Evolutionary conservation across 2,329 filamentous ascomycete genomes (phyloP), one percentile per base, ranked within the genome.

Genomic region (Claviceps humidiphila): DNA sequence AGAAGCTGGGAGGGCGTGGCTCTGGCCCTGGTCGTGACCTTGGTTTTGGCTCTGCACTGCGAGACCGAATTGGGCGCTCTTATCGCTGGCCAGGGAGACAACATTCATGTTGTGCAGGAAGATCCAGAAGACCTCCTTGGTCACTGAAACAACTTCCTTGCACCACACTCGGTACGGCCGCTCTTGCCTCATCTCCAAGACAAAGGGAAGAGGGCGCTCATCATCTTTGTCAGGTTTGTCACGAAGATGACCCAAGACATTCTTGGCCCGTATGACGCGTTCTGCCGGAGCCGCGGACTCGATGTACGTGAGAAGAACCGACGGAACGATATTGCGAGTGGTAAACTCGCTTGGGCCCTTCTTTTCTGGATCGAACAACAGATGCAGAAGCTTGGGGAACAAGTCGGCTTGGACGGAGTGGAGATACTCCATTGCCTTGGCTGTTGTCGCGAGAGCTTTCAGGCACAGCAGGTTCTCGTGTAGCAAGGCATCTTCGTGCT

Each of bases 101-200:
- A 96, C 84, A 61, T 97, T 97, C 53, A 95, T 75, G 59, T 95
- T 87, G 68, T 97, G 91, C 51, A 97, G 76, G 71, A 97, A 98
- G 64, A 97, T 97, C 91, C 91, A 98, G 66, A 98, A 98, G 30
- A 97, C 91, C 66, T 98, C 91, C 67, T 96, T 96, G 43, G 90
- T 95, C 47, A 97, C 91, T 60, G 87, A 90, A 54, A 84, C 84
- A 17, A 91, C 82, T 69, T 98, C 93, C 67, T 90, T 93, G 69
- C 85, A 89, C 91, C 91, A 98, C 2, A 95, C 80, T 38, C 89
- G 85, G 67, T 96, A 98, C 0, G 91, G 91, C 0, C 91, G 80
- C 49, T 89, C 81, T 39, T 84, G 82, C 59, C 87, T 85, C 82
- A 97, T 97, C 55, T 90, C 87, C 22, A 91, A 72, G 47, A 97